phyloP scores from a whole-genome alignment of 306 rosid species.

The Citrullus amarus region DNA sequence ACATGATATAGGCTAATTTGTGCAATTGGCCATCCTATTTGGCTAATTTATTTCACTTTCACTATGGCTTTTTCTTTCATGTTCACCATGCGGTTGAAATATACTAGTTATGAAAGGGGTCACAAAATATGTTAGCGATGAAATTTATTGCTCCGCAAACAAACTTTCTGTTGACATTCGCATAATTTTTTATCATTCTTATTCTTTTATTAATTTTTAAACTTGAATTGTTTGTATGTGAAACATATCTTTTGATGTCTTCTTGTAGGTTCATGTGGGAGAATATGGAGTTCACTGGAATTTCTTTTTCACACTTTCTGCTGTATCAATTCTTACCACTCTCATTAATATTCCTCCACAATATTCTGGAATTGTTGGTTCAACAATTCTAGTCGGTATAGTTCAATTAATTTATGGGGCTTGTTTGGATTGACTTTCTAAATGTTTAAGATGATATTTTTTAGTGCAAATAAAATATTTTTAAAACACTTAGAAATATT shows the following conservation, averaged over 20 bases:
- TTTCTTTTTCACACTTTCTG: slow-evolving; percentile 89
- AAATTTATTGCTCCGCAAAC: not conserved
- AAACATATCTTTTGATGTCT: slow-evolving; percentile 6
- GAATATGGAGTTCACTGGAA: slow-evolving; percentile 99
- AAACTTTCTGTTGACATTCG: not conserved
- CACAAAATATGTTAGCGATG: not conserved
- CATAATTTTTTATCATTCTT: not conserved
- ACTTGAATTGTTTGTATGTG: not conserved
- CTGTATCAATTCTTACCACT: slow-evolving; percentile 63
- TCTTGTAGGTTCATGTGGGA: slow-evolving; percentile 60
- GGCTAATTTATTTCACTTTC: not conserved
- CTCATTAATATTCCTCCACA: slow-evolving; percentile 43
- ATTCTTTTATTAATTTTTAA: not conserved
- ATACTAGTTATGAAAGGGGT: not conserved
- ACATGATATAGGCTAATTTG: not conserved
- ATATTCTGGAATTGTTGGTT: slow-evolving; percentile 64
- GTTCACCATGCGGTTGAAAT: not conserved
- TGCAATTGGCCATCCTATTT: not conserved
- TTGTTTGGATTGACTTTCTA: not conserved
- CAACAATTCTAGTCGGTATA: slow-evolving; percentile 67
- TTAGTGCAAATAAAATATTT: too few species aligned
- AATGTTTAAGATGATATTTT: too few species aligned
- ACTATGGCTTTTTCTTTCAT: not conserved
- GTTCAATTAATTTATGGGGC: not conserved
- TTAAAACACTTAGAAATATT: too few species aligned